A percentile compares a stretch with the other conserved stretches of the same genome.
phyloP scores from a whole-genome alignment of 1,139 yeast species.

The Arxiozyma telluris region DNA sequence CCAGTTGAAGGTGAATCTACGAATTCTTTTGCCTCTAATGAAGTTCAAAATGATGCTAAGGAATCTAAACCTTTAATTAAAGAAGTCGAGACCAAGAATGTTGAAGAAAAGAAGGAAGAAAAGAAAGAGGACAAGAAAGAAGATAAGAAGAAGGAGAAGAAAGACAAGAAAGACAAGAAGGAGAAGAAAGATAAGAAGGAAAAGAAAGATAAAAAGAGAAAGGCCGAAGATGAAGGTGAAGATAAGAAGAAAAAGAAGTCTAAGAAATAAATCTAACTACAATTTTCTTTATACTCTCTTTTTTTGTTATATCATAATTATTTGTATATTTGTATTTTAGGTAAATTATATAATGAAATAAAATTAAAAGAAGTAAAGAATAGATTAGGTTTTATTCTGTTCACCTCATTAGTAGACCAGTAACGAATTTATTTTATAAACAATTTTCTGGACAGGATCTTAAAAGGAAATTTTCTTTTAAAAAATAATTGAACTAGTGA shows the following conservation, averaged over 20 bases:
- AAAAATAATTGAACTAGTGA: too few species aligned
- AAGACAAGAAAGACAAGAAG: conserved; percentile 52
- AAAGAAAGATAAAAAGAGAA: conserved; percentile 51
- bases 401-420: too few species aligned
- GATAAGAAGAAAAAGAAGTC: conserved; percentile 48
- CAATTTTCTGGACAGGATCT: not conserved
- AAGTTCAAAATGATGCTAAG: conserved; percentile 7
- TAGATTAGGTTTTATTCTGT: too few species aligned
- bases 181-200: conserved; percentile 54
- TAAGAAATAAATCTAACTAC: conserved; percentile 8
- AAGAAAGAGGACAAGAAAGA: conserved; percentile 48
- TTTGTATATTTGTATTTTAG: conserved; percentile 4
- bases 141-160: conserved; percentile 52
- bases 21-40: conserved; percentile 22
- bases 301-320: conserved; percentile 1
- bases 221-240: conserved; percentile 53
- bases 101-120: conserved; percentile 36
- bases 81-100: conserved; percentile 34
- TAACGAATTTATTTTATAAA: too few species aligned
- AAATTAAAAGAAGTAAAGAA: not conserved
- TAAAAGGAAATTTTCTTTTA: not conserved
- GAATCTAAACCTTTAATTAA: conserved; percentile 28
- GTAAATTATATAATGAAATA: not conserved
- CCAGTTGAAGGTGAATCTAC: conserved; percentile 35
- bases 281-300: not conserved